Conservation (phyloP, 768 basidiomycete genomes). For the Amanita molliuscula region DNA sequence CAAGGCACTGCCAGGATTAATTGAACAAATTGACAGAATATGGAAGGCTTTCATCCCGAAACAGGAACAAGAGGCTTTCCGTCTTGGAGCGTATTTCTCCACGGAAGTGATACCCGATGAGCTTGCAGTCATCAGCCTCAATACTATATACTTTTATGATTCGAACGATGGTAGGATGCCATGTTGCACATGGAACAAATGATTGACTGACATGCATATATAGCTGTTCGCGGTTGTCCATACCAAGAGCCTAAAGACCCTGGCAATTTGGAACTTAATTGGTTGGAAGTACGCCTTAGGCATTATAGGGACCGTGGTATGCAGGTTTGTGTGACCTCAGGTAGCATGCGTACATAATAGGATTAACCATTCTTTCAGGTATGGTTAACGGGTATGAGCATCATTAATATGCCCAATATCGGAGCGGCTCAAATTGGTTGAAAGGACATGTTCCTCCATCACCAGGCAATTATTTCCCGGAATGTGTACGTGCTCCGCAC, state of each 20-base stretch:
- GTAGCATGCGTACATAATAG: too few relatives aligned
- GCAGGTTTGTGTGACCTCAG: slow-evolving; percentile 36
- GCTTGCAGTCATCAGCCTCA: slow-evolving; percentile 74
- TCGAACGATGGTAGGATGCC: slow-evolving; percentile 63
- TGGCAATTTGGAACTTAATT: slow-evolving; percentile 83
- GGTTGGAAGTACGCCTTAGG: slow-evolving; percentile 80
- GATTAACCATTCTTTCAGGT: slow-evolving; percentile 10
- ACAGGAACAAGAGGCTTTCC: slow-evolving; percentile 70
- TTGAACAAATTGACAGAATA: slow-evolving; percentile 35
- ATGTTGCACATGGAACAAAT: neutral
- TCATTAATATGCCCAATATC: neutral
- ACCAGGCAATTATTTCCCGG: slow-evolving; percentile 69
- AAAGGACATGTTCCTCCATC: slow-evolving; percentile 83
- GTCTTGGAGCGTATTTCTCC: slow-evolving; percentile 79
- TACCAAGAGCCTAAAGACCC: slow-evolving; percentile 59
- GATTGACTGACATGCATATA: slow-evolving; percentile 1
- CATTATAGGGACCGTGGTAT: slow-evolving; percentile 58
- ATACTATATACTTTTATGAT: slow-evolving; percentile 88
- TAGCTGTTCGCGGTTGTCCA: slow-evolving; percentile 71
- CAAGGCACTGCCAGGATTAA: slow-evolving; percentile 8
- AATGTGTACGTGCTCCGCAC: slow-evolving; percentile 51
- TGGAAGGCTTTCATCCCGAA: slow-evolving; percentile 80
- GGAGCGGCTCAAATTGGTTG: neutral
- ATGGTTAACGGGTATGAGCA: slow-evolving; percentile 17
- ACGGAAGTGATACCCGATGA: slow-evolving; percentile 69